Evolutionary conservation across 371 early-diverging fungal species (phyloP).

Genomic region (Mucor circinelloides): DNA sequence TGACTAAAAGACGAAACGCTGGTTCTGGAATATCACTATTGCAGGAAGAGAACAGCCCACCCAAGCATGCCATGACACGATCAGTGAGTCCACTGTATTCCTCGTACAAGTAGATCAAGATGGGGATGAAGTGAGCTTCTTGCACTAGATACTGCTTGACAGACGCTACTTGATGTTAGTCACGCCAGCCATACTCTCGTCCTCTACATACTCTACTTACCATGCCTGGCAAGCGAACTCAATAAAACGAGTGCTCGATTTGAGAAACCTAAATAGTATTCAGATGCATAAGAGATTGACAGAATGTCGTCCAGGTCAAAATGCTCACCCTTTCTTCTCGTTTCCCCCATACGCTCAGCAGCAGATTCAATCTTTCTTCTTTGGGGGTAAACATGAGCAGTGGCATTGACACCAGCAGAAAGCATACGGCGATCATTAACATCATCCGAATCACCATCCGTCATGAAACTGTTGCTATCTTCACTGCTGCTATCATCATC

Average conservation of each 20-base stretch:
- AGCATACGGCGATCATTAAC: slow-evolving; percentile 12
- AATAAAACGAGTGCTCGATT: slow-evolving; percentile 36
- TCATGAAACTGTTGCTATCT: neutral
- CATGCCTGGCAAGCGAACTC: slow-evolving; percentile 34
- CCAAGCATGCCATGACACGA: slow-evolving; percentile 39
- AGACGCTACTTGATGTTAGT: slow-evolving; percentile 19
- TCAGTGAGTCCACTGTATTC: slow-evolving; percentile 31
- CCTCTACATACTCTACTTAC: slow-evolving; percentile 15
- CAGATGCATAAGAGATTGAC: slow-evolving; percentile 12
- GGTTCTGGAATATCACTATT: slow-evolving; percentile 22
- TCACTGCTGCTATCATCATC: neutral
- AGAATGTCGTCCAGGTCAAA: slow-evolving; percentile 22
- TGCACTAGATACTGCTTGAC: slow-evolving; percentile 37
- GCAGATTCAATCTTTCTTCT: slow-evolving; percentile 29
- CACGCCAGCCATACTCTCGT: neutral
- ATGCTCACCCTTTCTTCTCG: slow-evolving; percentile 31
- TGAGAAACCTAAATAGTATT: slow-evolving; percentile 35
- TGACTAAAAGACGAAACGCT: slow-evolving; percentile 27
- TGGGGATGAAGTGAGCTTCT: slow-evolving; percentile 35
- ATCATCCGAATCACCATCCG: neutral
- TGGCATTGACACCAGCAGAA: slow-evolving; percentile 4
- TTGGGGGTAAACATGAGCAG: neutral
- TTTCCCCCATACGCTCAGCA: slow-evolving; percentile 33
- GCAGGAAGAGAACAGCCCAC: slow-evolving; percentile 23
- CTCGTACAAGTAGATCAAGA: slow-evolving; percentile 40